Base-by-base conservation (phyloP, 345 rosid genomes). In the Nephelium lappaceum region DNA sequence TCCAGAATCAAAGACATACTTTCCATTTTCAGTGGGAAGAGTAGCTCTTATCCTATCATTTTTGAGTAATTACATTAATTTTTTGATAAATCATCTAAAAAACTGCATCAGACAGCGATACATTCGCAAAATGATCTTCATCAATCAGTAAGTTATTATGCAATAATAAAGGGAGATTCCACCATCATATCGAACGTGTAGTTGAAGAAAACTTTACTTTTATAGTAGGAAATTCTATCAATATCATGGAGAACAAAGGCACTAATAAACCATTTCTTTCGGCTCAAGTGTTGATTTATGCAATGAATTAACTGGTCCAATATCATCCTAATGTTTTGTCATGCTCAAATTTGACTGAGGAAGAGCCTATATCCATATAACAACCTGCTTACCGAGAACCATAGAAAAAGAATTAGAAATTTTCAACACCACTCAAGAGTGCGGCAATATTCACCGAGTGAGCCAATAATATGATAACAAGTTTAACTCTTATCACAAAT, bases 211-310 rank as follows among this genome's bases (percentile, higher is more conserved):
- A 55, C 72, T 24, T 69, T 72, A 66, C 18, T 72, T 76, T 51
- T 61, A 21, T 15, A 68, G 75, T 60, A 75, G 75, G 76, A 75
- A 74, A 71, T 43, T 76, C 60, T 76, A 83, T 85, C 81, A 82
- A 69, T 78, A 83, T 45, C 79, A 77, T 23, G 16, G 78, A 80
- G 84, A 86, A 86, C 77, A 80, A 78, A 62, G 27, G 86, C 88
- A 84, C 85, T 84, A 60, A 81, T 70, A 64, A 69, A 65, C 83
- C 91, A 75, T 82, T 74, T 80, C 89, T 88, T 88, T 86, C 80
- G 86, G 85, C 85, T 79, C 25, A 88, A 83, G 88, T 74, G 84
- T 86, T 70, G 88, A 79, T 81, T 77, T 55, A 83, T n/a, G 74
- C 73, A 73, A 67, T 68, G 64, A 79, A 68, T 83, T 75, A 66